A percentile compares a stretch with the other conserved stretches of the same genome.
Evolutionary conservation across 371 early-diverging fungal species (phyloP).

Genomic region (Mucor mucedo): DNA sequence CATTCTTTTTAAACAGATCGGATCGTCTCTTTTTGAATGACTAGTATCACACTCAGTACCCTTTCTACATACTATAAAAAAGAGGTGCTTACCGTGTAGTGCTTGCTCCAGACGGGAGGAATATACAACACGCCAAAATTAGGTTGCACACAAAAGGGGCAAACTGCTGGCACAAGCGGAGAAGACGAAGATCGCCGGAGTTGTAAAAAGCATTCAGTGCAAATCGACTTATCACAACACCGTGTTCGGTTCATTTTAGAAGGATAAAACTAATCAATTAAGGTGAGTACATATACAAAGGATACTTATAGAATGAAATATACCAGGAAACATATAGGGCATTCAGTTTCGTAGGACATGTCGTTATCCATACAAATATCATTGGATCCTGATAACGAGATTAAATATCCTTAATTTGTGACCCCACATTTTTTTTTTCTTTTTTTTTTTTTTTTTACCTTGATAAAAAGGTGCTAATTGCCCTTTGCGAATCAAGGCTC

Average conservation of each 20-base stretch:
- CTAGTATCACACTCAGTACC: slow-evolving; percentile 4
- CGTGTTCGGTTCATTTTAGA: slow-evolving; percentile 85
- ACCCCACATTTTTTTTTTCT: too few relatives aligned
- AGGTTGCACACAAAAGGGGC: slow-evolving; percentile 87
- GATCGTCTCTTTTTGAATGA: slow-evolving; percentile 26
- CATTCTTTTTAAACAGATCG: slow-evolving; percentile 9
- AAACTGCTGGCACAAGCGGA: slow-evolving; percentile 61
- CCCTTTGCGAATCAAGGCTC: slow-evolving; percentile 70
- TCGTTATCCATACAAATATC: slow-evolving; percentile 33
- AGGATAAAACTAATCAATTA: slow-evolving; percentile 78
- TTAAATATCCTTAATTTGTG: neutral
- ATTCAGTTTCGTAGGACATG: slow-evolving; percentile 61
- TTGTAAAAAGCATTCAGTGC: slow-evolving; percentile 93
- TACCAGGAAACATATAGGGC: slow-evolving; percentile 92
- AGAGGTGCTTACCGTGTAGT: slow-evolving; percentile 21
- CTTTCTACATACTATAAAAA: neutral
- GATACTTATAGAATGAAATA: too few relatives aligned
- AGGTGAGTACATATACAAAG: too few relatives aligned
- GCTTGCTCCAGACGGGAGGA: slow-evolving; percentile 40
- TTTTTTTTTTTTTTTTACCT: slow-evolving; percentile 50
- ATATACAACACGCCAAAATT: slow-evolving; percentile 82
- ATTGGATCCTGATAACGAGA: slow-evolving; percentile 5
- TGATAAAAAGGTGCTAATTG: slow-evolving; percentile 86
- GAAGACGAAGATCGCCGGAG: slow-evolving; percentile 69
- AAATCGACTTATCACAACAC: slow-evolving; percentile 91